phyloP scores from a whole-genome alignment of 1,284 basidiomycete genomes.

The Gymnopus androsaceus region DNA sequence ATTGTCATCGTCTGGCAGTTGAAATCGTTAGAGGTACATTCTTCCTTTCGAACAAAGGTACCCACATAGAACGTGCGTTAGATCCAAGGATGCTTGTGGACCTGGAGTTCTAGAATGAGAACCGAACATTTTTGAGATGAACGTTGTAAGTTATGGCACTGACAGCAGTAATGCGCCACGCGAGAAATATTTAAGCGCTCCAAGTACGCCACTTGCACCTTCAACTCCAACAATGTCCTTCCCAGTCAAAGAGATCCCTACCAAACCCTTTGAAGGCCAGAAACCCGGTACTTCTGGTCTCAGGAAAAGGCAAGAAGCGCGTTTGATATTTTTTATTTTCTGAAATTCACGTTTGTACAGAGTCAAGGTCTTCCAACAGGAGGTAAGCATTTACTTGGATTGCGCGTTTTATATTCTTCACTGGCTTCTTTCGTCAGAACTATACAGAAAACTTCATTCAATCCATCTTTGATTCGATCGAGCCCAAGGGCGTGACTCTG shows the following conservation, averaged over 20 bases:
- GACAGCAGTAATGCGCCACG: no score
- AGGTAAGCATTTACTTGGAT: conserved; percentile 48
- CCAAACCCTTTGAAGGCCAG: conserved; percentile 85
- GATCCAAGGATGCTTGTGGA: conserved; percentile 50
- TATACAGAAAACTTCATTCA: conserved; percentile 99
- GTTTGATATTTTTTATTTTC: conserved; percentile 18
- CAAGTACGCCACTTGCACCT: not conserved
- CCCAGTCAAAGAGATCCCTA: conserved; percentile 61
- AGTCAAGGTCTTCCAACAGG: conserved; percentile 91
- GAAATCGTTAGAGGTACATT: conserved; percentile 4
- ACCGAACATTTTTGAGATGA: not conserved
- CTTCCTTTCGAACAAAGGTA: conserved; percentile 1
- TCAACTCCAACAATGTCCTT: conserved; percentile 38
- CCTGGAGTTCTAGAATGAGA: conserved; percentile 12
- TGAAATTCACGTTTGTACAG: conserved; percentile 40
- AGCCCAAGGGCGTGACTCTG: conserved; percentile 80
- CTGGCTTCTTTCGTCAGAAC: conserved; percentile 52
- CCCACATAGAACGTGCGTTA: conserved; percentile 72
- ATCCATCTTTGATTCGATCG: conserved; percentile 90
- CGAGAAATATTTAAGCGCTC: not conserved
- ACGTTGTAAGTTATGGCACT: not conserved
- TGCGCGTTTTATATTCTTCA: conserved; percentile 14
- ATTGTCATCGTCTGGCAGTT: conserved; percentile 60
- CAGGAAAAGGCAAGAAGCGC: conserved; percentile 73
- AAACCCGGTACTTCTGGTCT: conserved; percentile 95